Percentiles rank a stretch among this genome's conserved stretches.
phyloP scores from a whole-genome alignment of 768 basidiomycete species.

The Leccinum rimulosum region DNA sequence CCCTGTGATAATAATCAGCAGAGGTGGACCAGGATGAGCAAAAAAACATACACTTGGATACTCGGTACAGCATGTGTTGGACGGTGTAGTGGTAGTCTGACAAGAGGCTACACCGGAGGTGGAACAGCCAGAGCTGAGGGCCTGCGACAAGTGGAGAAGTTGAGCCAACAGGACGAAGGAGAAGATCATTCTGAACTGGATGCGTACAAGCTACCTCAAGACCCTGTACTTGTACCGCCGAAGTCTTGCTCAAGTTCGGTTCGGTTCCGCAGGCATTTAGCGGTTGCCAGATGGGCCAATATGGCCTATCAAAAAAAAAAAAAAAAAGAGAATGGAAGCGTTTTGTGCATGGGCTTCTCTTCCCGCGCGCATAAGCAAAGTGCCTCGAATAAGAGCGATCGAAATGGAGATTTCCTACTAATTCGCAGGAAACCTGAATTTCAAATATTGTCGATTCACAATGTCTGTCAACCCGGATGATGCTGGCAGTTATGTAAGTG shows the following conservation, averaged over 20 bases:
- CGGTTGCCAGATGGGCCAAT: too few species aligned
- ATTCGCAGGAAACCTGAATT: neutral
- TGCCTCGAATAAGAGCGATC: neutral
- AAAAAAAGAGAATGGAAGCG: too few species aligned
- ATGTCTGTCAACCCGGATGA: slow-evolving; percentile 4
- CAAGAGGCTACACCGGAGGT: slow-evolving; percentile 51
- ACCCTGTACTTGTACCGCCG: slow-evolving; percentile 16
- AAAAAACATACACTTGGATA: slow-evolving; percentile 51
- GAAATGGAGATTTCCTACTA: neutral
- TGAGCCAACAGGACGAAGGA: slow-evolving; percentile 22
- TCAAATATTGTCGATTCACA: neutral
- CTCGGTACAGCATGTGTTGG: slow-evolving; percentile 64
- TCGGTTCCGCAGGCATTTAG: too few species aligned
- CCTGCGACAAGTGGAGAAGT: slow-evolving; percentile 18
- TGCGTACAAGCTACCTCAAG: neutral
- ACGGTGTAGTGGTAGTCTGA: slow-evolving; percentile 35
- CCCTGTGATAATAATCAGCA: slow-evolving; percentile 42
- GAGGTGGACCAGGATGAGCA: neutral
- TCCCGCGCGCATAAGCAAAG: neutral
- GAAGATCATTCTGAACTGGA: slow-evolving; percentile 5
- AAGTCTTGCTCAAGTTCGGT: neutral
- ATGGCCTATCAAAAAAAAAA: too few species aligned
- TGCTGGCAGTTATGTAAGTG: neutral
- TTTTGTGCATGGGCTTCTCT: neutral
- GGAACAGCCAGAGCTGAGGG: slow-evolving; percentile 52